Conservation (phyloP, 2,329 filamentous ascomycete genomes). For the Grosmannia serpens region DNA sequence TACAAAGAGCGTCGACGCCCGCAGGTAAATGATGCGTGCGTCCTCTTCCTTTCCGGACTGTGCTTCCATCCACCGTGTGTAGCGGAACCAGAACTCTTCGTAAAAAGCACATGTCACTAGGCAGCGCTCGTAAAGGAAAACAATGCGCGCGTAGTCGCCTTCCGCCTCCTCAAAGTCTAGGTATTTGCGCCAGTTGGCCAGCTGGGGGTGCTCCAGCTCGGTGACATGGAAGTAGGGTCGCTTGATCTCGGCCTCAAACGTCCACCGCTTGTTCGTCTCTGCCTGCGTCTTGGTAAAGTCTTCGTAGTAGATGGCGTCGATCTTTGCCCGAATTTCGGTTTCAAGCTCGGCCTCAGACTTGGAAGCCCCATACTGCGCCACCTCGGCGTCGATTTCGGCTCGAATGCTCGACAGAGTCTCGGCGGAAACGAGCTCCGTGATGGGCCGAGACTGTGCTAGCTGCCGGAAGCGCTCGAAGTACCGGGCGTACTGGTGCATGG, state of each 20-base stretch:
- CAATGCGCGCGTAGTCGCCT: conserved; percentile 60
- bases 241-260: conserved; percentile 89
- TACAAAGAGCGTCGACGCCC: conserved; percentile 74
- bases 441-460: conserved; percentile 59
- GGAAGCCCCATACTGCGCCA: conserved; percentile 35
- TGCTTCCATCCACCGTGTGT: conserved; percentile 82
- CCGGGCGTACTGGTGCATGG: conserved; percentile 88
- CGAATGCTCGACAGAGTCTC: conserved; percentile 59
- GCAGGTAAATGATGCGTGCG: conserved; percentile 81
- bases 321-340: conserved; percentile 64
- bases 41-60: conserved; percentile 78
- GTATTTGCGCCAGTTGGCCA: conserved; percentile 90
- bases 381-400: conserved; percentile 59
- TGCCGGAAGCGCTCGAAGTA: conserved; percentile 88
- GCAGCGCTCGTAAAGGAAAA: conserved; percentile 88
- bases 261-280: conserved; percentile 89
- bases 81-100: conserved; percentile 97
- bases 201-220: conserved; percentile 73
- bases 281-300: conserved; percentile 70
- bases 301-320: conserved; percentile 72
- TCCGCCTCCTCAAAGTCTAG: conserved; percentile 89
- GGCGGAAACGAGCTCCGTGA: conserved; percentile 59
- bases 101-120: conserved; percentile 88
- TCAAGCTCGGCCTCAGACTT: conserved; percentile 68
- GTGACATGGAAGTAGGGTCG: conserved; percentile 95